Base-by-base conservation (phyloP, 441 rosid species). In the Mallotus repandus region DNA sequence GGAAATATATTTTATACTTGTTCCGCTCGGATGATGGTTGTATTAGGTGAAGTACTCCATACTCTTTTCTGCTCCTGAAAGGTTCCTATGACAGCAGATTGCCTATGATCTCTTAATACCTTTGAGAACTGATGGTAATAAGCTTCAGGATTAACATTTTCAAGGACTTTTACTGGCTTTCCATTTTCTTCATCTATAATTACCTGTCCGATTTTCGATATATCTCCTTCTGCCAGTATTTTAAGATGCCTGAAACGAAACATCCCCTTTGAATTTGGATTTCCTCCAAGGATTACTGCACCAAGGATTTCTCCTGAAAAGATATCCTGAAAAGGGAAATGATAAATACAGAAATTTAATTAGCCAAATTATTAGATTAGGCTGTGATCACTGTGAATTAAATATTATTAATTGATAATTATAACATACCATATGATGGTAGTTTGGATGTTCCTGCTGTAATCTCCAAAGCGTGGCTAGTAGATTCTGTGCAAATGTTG, bases 241-340 rank as follows among this genome's bases (percentile, higher is more conserved):
- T 74, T 76, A 66, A 78, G 56, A 29, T 45, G 50, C 50, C 57
- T 74, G 45, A 19, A 48, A 14, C 43, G 55, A 16, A 76, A 50
- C 73, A 76, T 43, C 41, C 41, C 41, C 41, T 38, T 38, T 6
- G 5, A 38, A 38, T 38, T 38, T 38, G 41, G 41, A 38, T 38
- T 38, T 4, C 7, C 41, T 38, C 41, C 41, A 38, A 76, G 52
- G 54, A 66, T 43, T 55, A 73, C 71, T 22, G 81, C 84, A 41
- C 82, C 84, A 9, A 78, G 78, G 46, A 76, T 71, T 77, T 80
- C 85, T 32, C 83, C 85, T 53, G 68, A 46, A 70, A 12, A 38
- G 41, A 6, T 38, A 4, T 38, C 41, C 41, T 38, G 41, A 38
- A 6, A 29, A 29, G 32, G 32, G 32, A 29, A 29, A 29, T 29